Percentiles rank a stretch among this genome's conserved stretches.
Conservation (phyloP, 495 filamentous ascomycete species). For the Rhizodiscina lignyota region DNA sequence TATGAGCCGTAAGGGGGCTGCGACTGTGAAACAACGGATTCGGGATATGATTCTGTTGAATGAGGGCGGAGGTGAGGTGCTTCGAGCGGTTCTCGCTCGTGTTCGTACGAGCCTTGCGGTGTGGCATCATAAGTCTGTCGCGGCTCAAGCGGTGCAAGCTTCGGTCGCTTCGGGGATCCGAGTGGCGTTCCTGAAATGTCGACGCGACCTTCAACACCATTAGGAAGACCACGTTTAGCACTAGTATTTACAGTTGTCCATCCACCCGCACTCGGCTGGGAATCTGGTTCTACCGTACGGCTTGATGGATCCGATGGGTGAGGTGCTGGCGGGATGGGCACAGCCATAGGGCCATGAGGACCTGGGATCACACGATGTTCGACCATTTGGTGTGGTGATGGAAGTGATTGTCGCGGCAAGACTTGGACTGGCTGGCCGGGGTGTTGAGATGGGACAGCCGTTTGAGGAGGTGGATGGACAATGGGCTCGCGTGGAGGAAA, state of each 20-base stretch:
- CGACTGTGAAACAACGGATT: constrained; percentile 1
- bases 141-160: constrained; percentile 19
- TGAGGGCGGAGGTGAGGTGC: constrained; percentile 1
- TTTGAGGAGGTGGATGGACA: neutral
- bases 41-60: constrained; percentile 5
- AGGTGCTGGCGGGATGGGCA: constrained; percentile 5
- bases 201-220: constrained; percentile 3
- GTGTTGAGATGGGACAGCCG: too few relatives aligned
- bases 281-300: too few relatives aligned
- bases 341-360: neutral
- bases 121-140: constrained; percentile 6
- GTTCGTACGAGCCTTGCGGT: too few relatives aligned
- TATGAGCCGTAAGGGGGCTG: too few relatives aligned
- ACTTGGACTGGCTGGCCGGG: neutral
- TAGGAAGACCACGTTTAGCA: constrained; percentile 9
- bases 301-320: constrained; percentile 4
- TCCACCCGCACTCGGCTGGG: constrained; percentile 3
- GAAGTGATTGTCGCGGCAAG: neutral
- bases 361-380: neutral
- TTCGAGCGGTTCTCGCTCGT: neutral
- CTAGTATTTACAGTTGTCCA: constrained; percentile 16
- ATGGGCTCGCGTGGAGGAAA: neutral
- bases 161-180: constrained; percentile 21
- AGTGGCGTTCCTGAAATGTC: constrained; percentile 4
- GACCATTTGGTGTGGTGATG: neutral